Evolutionary conservation across 1,139 yeast genomes (phyloP).

Genomic region (Protomyces inouyei): DNA sequence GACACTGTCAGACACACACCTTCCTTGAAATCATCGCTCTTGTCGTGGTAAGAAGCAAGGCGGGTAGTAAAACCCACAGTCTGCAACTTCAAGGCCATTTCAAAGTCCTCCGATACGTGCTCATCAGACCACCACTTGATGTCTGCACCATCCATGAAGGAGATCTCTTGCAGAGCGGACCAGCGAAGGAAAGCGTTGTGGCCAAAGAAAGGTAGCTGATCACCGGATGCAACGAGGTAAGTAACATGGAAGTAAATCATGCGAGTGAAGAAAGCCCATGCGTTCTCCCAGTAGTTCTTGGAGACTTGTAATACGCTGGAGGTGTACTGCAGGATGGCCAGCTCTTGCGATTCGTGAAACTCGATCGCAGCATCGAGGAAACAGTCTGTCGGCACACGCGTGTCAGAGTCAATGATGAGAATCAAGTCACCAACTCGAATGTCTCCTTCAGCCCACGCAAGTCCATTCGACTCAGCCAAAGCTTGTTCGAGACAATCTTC

Average conservation of each 20-base stretch:
- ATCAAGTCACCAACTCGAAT: slow-evolving; percentile 30
- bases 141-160: slow-evolving; percentile 23
- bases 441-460: slow-evolving; percentile 29
- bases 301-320: slow-evolving; percentile 13
- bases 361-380: slow-evolving; percentile 31
- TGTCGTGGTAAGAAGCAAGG: slow-evolving; percentile 24
- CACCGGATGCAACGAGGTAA: slow-evolving; percentile 30
- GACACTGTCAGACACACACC: slow-evolving; percentile 31
- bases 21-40: slow-evolving; percentile 28
- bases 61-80: slow-evolving; percentile 27
- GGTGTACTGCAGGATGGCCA: slow-evolving; percentile 6
- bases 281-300: slow-evolving; percentile 8
- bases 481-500: not conserved
- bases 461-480: slow-evolving; percentile 1
- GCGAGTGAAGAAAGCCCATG: slow-evolving; percentile 28
- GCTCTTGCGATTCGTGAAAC: slow-evolving; percentile 9
- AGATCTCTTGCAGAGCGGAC: slow-evolving; percentile 29
- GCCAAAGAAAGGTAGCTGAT: slow-evolving; percentile 30
- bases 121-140: slow-evolving; percentile 30
- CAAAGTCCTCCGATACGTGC: slow-evolving; percentile 31
- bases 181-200: slow-evolving; percentile 31
- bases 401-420: slow-evolving; percentile 31
- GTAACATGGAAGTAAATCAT: slow-evolving; percentile 29
- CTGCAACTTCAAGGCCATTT: slow-evolving; percentile 30
- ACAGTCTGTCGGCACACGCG: slow-evolving; percentile 31